Base-by-base conservation (phyloP, 2,329 filamentous ascomycete genomes). In the Exserohilum turcica region DNA sequence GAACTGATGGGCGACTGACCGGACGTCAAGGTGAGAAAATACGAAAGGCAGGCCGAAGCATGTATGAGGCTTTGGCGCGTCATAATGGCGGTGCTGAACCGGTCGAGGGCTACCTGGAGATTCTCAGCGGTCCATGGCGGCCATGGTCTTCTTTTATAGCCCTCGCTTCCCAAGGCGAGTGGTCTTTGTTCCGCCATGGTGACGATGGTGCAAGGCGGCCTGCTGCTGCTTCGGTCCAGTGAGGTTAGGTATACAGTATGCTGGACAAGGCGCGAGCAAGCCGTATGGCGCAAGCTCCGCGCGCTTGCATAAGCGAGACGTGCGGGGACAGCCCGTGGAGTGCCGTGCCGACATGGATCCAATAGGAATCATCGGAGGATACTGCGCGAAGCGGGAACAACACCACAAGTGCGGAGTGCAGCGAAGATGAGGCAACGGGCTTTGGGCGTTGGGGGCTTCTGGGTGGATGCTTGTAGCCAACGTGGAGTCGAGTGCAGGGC, bases 31-130 rank as follows among this genome's bases (percentile, higher is more conserved):
- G 59, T 54, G 27, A 67, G 55, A 37, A 72, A 56, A 29, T 60
- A 63, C 24, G 63, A 67, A 8, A 70, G 37, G 3, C 67, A 21
- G 6, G 59, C 57, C 10, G 65, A 56, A 52, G 64, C 61, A 53
- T 61, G 59, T 15, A 64, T 21, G 54, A 68, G 61, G 54, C 57
- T 58, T 53, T 64, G 59, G 49, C 48, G 63, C 56, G 64, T 55
- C 68, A 72, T 72, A 38, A 39, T 56, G 4, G 39, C 13, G 16
- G 35, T 58, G 54, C 43, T 60, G 56, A 57, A 58, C 57, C 52
- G 29, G 40, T 51, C 47, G 10, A 54, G 31, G 7, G 52, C 52
- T 50, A 40, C 47, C 42, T 54, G 52, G 27, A 54, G 40, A 40
- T 51, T 29, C 19, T 15, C 29, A 24, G 29, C 10, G 3, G 24